Conservation (phyloP, 306 rosid species). For the Citrullus amarus region DNA sequence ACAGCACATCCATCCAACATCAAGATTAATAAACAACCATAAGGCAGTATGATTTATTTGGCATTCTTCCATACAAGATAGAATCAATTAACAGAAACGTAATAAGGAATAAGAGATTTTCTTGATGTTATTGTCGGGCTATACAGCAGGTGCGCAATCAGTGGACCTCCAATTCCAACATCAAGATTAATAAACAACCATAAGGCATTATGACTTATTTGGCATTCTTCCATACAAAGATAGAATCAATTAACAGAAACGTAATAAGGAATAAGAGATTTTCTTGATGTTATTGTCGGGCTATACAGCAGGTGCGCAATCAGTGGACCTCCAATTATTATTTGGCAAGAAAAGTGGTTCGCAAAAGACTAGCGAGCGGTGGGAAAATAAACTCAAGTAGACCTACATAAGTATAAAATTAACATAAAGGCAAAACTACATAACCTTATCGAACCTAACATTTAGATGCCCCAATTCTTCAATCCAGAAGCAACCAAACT, state of each 20-base stretch:
- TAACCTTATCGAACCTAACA: background rate
- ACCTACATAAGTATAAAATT: background rate
- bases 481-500: background rate
- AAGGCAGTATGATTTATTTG: background rate
- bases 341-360: background rate
- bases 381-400: background rate
- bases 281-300: background rate
- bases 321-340: background rate
- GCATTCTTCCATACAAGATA: background rate
- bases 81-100: background rate
- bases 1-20: too few species aligned
- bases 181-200: background rate
- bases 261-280: background rate
- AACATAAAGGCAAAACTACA: background rate
- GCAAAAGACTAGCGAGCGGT: background rate
- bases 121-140: background rate
- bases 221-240: background rate
- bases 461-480: background rate
- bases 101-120: background rate
- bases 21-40: background rate
- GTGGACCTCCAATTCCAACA: background rate
- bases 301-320: background rate
- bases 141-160: background rate
- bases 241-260: background rate
- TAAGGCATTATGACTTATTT: background rate